Conservation (phyloP, 2,329 filamentous ascomycete genomes). For the Fusarium penzigii region DNA sequence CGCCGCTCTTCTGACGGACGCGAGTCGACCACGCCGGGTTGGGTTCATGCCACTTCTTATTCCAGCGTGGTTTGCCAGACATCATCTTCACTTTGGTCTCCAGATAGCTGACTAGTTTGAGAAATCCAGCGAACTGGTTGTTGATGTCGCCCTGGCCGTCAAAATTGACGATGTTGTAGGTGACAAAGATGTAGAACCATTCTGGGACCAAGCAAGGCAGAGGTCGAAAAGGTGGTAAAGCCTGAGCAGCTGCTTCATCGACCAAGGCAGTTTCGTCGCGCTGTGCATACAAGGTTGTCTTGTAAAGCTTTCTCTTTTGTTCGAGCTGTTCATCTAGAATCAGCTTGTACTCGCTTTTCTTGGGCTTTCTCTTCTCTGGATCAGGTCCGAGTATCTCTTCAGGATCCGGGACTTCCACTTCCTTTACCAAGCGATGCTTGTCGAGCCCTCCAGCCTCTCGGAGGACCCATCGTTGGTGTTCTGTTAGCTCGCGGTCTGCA, state of each 20-base stretch:
- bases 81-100: slow-evolving; percentile 10
- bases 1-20: slow-evolving; percentile 21
- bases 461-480: slow-evolving; percentile 14
- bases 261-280: not conserved
- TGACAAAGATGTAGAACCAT: slow-evolving; percentile 20
- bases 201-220: slow-evolving; percentile 10
- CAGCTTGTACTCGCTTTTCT: not conserved
- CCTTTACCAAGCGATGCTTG: slow-evolving; percentile 1
- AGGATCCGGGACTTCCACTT: not conserved
- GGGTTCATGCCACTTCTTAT: slow-evolving; percentile 23
- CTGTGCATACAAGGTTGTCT: not conserved
- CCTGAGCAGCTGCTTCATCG: not conserved
- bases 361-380: not conserved
- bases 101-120: slow-evolving; percentile 17
- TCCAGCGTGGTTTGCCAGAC: slow-evolving; percentile 9
- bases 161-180: slow-evolving; percentile 13
- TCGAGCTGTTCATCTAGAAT: not conserved
- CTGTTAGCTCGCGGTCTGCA: slow-evolving; percentile 11
- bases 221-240: not conserved
- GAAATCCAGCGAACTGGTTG: slow-evolving; percentile 19
- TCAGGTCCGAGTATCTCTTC: not conserved
- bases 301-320: not conserved
- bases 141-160: not conserved
- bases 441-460: slow-evolving; percentile 6
- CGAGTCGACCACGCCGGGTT: slow-evolving; percentile 17